Evolutionary conservation across 331 rosid species (phyloP).

Genomic region (Quercus phellos): DNA sequence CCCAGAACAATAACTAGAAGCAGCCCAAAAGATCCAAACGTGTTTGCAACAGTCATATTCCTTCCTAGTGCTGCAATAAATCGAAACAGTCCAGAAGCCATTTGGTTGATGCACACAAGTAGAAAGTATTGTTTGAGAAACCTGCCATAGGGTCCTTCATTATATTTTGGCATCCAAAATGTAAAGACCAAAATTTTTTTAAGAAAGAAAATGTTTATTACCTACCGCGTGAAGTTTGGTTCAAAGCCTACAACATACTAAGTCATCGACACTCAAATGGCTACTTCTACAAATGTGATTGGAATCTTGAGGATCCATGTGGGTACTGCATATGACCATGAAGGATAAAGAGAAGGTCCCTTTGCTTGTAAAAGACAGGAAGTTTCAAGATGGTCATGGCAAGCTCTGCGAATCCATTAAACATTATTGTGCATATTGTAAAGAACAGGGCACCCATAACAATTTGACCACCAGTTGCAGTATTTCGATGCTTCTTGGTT

Average conservation of each 20-base stretch:
- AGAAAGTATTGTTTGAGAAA: conserved; percentile 65
- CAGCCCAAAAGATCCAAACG: conserved; percentile 69
- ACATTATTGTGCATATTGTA: conserved; percentile 52
- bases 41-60: conserved; percentile 72
- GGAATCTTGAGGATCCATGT: conserved; percentile 89
- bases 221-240: conserved; percentile 68
- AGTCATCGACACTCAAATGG: conserved; percentile 70
- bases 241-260: conserved; percentile 85
- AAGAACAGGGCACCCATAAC: conserved; percentile 83
- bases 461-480: conserved; percentile 51
- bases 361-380: conserved; percentile 89
- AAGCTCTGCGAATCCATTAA: conserved; percentile 74
- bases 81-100: conserved; percentile 78
- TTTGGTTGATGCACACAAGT: conserved; percentile 66
- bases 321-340: conserved; percentile 85
- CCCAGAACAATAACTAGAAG: conserved; percentile 61
- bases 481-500: conserved; percentile 65
- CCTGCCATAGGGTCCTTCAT: conserved; percentile 35
- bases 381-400: conserved; percentile 73
- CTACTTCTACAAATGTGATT: conserved; percentile 61
- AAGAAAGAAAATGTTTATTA: no score
- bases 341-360: conserved; percentile 76
- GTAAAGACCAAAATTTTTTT: not conserved
- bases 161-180: not conserved
- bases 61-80: conserved; percentile 78